A percentile compares a stretch with the other conserved stretches of the same genome.
Evolutionary conservation across 2,329 filamentous ascomycete genomes (phyloP).

Genomic region (Alternaria triticimaculans): DNA sequence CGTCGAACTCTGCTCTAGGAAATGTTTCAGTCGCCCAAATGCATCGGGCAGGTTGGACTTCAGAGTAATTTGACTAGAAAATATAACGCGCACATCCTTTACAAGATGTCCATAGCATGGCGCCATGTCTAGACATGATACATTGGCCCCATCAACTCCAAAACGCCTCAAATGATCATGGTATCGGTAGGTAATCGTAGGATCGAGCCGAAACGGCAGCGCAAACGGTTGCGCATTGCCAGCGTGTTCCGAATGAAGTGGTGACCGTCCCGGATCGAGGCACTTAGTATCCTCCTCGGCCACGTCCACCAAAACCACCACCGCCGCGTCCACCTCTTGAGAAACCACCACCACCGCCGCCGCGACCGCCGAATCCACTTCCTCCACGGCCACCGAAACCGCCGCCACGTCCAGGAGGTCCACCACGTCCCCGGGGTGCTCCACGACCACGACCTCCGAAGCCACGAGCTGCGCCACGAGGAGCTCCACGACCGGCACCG

Average conservation of each 20-base stretch:
- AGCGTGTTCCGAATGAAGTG: conserved; percentile 10
- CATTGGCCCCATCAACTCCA: conserved; percentile 35
- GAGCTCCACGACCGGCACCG: conserved; percentile 66
- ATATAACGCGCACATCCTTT: conserved; percentile 10
- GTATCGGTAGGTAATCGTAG: conserved; percentile 40
- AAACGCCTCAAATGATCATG: conserved; percentile 45
- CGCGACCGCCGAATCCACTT: conserved; percentile 46
- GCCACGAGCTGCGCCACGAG: conserved; percentile 40
- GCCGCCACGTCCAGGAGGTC: conserved; percentile 53
- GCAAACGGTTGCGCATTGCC: conserved; percentile 22
- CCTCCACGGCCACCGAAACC: conserved; percentile 25
- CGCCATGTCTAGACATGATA: conserved; percentile 35
- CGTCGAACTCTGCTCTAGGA: not conserved
- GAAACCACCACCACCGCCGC: conserved; percentile 52
- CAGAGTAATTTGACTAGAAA: conserved; percentile 17
- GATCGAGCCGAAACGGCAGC: conserved; percentile 25
- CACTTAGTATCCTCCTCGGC: conserved; percentile 42
- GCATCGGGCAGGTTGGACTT: conserved; percentile 6
- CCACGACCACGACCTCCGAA: conserved; percentile 53
- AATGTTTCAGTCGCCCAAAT: not conserved
- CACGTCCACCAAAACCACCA: conserved; percentile 31
- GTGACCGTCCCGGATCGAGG: conserved; percentile 9
- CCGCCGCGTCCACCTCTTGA: conserved; percentile 29
- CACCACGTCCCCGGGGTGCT: conserved; percentile 57
- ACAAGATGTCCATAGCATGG: conserved; percentile 19